These are phyloP conservation scores for Gracilaria caudata DNA, from an alignment of 23 red algal species.

Conservation along the genomic window DNA sequence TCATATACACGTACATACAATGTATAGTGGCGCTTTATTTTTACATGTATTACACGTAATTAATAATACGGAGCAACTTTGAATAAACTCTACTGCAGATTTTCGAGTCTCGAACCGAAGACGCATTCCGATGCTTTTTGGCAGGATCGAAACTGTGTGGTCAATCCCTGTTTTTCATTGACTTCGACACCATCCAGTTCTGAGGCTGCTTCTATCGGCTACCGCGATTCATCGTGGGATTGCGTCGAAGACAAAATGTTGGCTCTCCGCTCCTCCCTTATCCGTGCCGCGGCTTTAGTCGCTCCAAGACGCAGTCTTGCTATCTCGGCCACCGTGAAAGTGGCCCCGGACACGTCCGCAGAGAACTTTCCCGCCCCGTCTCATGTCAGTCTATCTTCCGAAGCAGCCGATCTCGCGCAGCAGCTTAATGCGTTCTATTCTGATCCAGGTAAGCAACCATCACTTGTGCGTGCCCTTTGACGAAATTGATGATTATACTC, in stretches of 20 bases:
- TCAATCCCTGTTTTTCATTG: background rate
- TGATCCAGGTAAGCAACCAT: conserved; percentile 41
- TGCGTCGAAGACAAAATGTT: conserved; percentile 2
- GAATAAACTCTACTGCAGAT: too few relatives aligned
- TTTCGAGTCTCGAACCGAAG: too few relatives aligned
- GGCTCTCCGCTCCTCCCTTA: conserved; percentile 13
- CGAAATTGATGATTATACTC: too few relatives aligned
- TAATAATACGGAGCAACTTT: too few relatives aligned
- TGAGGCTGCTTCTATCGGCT: too few relatives aligned
- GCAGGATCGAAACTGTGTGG: background rate
- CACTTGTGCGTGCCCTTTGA: background rate
- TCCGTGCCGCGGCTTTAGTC: conserved; percentile 30
- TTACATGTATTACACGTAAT: too few relatives aligned
- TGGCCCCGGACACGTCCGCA: conserved; percentile 47
- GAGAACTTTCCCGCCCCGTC: conserved; percentile 63
- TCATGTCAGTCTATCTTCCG: conserved; percentile 51
- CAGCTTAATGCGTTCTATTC: conserved; percentile 61
- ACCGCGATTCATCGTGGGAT: background rate
- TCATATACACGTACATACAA: too few relatives aligned
- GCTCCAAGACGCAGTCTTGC: conserved; percentile 49
- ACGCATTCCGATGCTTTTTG: background rate
- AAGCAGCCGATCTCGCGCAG: conserved; percentile 59
- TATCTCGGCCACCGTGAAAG: conserved; percentile 52
- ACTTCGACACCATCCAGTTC: too few relatives aligned
- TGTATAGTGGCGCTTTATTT: too few relatives aligned